Evolutionary conservation across 164 flowering plant genomes (phyloP), one percentile per base, ranked within the genome.

Genomic region (Akebia trifoliata): DNA sequence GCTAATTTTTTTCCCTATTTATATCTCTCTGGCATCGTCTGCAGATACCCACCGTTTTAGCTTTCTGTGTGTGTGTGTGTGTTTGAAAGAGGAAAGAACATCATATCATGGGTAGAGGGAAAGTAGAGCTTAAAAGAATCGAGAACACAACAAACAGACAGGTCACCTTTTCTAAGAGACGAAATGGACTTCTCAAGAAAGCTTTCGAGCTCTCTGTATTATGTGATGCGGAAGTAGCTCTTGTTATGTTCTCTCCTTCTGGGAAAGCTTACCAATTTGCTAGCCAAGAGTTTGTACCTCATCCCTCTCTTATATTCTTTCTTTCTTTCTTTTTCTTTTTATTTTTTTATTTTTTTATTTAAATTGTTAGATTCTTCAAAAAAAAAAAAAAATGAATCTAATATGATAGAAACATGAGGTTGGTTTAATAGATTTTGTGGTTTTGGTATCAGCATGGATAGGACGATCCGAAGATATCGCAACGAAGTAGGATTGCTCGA

Each of bases 161-260:
- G 52, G 82, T 81, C 15, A 78, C 81, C 53, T 81, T 81, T 68
- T 78, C 79, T 14, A 81, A 78, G 72, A 51, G 86, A 48, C 53
- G 76, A 64, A 76, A 74, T 68, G 86, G 86, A 1, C 64, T 81
- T 63, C 64, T 81, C 20, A 81, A 78, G 78, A 81, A 81, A 63
- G 82, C 85, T 47, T 76, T 63, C 17, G 85, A 80, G 69, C 69
- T 80, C 1, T 78, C 82, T 2, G 57, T 81, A 15, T 76, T 81
- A 43, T 81, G 83, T 45, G 82, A 81, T 35, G 77, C 85, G 32
- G 83, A 81, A 58, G 71, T 81, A 22, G 81, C 83, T 21, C 70
- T 78, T 24, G 34, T 81, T 54, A 46, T 78, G 53, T 78, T 78
- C 72, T 76, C 85, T 25, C 51, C 82, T 43, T 35, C 78, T 2